Base-by-base conservation (phyloP, 257 asterid genomes). In the Plantago major region DNA sequence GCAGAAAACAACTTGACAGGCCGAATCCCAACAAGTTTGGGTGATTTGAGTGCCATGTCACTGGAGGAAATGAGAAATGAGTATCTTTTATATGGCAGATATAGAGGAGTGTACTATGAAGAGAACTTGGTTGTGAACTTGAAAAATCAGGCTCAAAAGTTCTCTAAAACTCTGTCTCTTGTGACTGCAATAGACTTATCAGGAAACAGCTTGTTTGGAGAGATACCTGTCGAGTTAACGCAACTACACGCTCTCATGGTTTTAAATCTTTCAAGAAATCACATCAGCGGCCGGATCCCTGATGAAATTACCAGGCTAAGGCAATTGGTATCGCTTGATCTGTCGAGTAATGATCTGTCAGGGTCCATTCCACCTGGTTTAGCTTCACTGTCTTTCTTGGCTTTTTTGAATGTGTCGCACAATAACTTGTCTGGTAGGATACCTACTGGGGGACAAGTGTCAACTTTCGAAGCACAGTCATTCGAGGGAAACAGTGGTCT, bases 151-250 rank as follows among this genome's bases (percentile, higher is more conserved):
- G 17, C 42, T 16, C 87, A 67, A 68, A 64, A 55, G 70, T 80
- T 64, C 69, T 71, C 79, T 56, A 83, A 73, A 79, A 83, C 84
- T 19, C 75, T 83, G 14, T 75, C 84, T 33, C 86, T 83, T 64
- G 68, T 80, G 67, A 76, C 78, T 42, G 74, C 84, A 26, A 30
- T 83, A 55, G 84, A 84, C 65, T 58, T 84, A 15, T 74, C 82
- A 3, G 73, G 79, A 37, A 81, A 81, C 82, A 59, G 55, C 58
- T 57, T 81, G 33, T 44, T 58, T 15, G 85, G 84, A 30, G 81
- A 74, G 9, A 60, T 84, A 58, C 87, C 87, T 1, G 63, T 46
- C 7, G 76, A 74, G 66, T 38, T 81, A 47, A 51, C 77, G 10
- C 74, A 61, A 16, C 58, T 84, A 53, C 58, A 55, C 1, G 76